phyloP scores from a whole-genome alignment of 805 yeast genomes.

The Lipomyces yamanashiensis region DNA sequence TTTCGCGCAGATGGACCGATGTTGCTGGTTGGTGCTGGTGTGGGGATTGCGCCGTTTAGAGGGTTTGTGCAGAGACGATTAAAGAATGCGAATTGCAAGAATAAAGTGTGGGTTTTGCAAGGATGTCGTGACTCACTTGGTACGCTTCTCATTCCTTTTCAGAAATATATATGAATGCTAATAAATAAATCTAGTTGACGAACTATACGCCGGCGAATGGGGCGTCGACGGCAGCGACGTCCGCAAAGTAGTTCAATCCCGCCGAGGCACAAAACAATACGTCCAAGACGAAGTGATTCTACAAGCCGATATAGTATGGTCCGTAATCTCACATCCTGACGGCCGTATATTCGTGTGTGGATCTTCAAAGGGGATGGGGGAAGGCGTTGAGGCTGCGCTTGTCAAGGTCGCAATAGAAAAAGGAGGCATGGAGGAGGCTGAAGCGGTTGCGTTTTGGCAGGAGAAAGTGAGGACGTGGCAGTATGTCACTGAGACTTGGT shows the following conservation, averaged over 20 bases:
- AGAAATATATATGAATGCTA: not conserved
- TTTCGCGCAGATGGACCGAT: constrained; percentile 41
- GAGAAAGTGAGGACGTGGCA: constrained; percentile 33
- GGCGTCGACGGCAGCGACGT: constrained; percentile 37
- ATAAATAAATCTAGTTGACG: constrained; percentile 33
- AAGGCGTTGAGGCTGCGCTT: constrained; percentile 40
- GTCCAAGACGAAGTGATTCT: constrained; percentile 40
- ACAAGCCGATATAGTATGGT: constrained; percentile 40
- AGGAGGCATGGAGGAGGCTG: constrained; percentile 28
- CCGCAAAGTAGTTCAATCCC: constrained; percentile 40
- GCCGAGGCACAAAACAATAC: constrained; percentile 38
- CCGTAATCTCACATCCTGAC: constrained; percentile 39
- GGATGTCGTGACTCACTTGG: constrained; percentile 41
- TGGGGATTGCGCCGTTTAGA: constrained; percentile 41
- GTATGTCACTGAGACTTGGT: constrained; percentile 36
- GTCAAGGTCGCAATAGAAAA: constrained; percentile 36
- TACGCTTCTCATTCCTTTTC: not conserved
- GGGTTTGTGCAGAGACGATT: constrained; percentile 42
- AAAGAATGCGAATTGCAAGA: constrained; percentile 38
- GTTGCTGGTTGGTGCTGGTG: constrained; percentile 42
- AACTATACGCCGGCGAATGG: constrained; percentile 42
- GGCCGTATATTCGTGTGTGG: constrained; percentile 42
- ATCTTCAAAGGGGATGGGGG: constrained; percentile 40
- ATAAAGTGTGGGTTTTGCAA: constrained; percentile 42
- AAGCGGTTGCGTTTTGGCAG: constrained; percentile 38